Conservation (phyloP, 768 basidiomycete genomes). For the Leccinum broughii region DNA sequence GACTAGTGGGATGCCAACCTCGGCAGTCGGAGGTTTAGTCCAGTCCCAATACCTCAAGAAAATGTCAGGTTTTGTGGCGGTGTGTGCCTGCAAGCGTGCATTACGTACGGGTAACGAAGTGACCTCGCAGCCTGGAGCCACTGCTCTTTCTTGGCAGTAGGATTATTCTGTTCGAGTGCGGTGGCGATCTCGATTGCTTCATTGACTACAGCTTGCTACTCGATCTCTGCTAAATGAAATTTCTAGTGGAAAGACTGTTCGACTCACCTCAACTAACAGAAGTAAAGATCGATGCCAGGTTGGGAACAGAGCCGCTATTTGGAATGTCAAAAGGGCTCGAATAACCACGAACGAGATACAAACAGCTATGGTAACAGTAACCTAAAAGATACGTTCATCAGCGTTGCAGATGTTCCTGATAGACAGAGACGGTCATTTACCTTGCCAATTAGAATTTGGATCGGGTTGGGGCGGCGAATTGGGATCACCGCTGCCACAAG, state of each 20-base stretch:
- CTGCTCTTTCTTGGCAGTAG: conserved; percentile 1
- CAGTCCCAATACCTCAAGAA: conserved; percentile 20
- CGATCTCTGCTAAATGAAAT: no score
- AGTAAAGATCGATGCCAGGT: conserved; percentile 21
- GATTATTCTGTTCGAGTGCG: neutral
- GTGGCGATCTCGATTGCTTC: conserved; percentile 18
- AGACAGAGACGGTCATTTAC: conserved; percentile 2
- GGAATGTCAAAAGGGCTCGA: neutral
- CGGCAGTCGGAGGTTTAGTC: conserved; percentile 8
- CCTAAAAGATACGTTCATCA: conserved; percentile 13
- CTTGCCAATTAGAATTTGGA: conserved; percentile 8
- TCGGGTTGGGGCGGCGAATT: conserved; percentile 8
- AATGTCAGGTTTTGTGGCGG: neutral
- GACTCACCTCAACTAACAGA: conserved; percentile 16
- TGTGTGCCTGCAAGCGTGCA: neutral
- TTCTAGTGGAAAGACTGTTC: neutral
- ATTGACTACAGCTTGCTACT: conserved; percentile 20
- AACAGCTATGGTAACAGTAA: conserved; percentile 23
- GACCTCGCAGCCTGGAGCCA: conserved; percentile 16
- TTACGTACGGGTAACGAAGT: conserved; percentile 21
- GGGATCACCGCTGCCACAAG: conserved; percentile 19
- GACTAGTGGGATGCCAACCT: conserved; percentile 9
- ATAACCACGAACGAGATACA: neutral
- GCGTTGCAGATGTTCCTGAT: neutral
- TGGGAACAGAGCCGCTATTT: conserved; percentile 23